Percentiles rank a stretch among this genome's conserved stretches.
Conservation (phyloP, 306 rosid species). For the Coriaria nepalensis region DNA sequence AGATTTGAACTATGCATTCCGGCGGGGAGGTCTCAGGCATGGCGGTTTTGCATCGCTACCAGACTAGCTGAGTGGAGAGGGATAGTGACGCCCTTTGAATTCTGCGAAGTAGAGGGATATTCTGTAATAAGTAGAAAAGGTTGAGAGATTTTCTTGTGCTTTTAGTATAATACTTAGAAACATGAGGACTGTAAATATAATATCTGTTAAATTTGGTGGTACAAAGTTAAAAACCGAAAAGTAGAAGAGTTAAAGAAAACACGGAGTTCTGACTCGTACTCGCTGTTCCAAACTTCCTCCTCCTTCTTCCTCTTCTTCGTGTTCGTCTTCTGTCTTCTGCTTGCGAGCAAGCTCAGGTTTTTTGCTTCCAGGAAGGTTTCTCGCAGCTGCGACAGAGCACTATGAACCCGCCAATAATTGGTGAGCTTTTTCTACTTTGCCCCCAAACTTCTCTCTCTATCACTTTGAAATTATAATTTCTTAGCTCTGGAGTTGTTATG, state of each 20-base stretch:
- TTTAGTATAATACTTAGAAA: too few relatives aligned
- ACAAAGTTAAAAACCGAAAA: background rate
- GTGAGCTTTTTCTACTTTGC: constrained; percentile 16
- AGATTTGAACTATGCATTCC: constrained; percentile 28
- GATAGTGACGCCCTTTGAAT: too few relatives aligned
- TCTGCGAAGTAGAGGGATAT: too few relatives aligned
- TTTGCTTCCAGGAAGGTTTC: background rate
- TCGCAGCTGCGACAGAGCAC: constrained; percentile 1
- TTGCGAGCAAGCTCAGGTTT: background rate
- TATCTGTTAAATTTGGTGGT: background rate
- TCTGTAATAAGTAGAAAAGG: too few relatives aligned
- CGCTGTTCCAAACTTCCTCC: background rate
- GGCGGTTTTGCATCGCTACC: constrained; percentile 2
- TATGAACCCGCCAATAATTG: constrained; percentile 62
- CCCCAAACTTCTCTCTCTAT: background rate
- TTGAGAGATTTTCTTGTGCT: too few relatives aligned
- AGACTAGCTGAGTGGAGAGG: too few relatives aligned
- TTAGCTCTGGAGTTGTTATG: background rate
- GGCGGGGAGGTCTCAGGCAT: constrained; percentile 14
- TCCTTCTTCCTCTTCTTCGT: background rate
- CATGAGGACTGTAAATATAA: background rate
- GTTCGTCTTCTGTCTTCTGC: background rate
- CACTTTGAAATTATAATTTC: background rate
- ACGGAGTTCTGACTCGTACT: background rate
- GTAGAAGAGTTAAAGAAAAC: background rate